Conservation (phyloP, 805 yeast species). For the Starmera quercuum region DNA sequence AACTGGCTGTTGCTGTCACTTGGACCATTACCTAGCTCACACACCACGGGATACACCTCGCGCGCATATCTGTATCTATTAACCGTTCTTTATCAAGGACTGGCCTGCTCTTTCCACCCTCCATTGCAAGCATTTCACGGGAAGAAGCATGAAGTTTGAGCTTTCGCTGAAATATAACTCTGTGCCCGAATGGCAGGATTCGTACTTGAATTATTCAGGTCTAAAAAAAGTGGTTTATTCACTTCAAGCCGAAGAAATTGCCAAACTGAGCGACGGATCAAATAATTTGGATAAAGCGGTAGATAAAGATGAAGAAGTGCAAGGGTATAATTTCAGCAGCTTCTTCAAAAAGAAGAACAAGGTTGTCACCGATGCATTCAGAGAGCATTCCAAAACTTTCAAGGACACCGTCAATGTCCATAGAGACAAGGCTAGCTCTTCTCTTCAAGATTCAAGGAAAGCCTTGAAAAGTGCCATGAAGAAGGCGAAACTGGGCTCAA, state of each 20-base stretch:
- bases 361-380: constrained; percentile 6
- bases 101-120: too few species aligned
- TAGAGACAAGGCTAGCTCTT: neutral
- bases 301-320: too few species aligned
- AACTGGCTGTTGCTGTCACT: too few species aligned
- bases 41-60: too few species aligned
- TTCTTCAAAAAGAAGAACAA: constrained; percentile 1
- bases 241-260: constrained; percentile 35
- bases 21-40: too few species aligned
- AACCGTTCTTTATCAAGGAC: too few species aligned
- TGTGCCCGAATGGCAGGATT: constrained; percentile 85
- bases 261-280: too few species aligned
- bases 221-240: constrained; percentile 50
- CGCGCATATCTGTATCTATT: too few species aligned
- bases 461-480: neutral
- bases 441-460: neutral
- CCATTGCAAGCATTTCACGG: neutral
- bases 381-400: constrained; percentile 1
- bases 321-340: too few species aligned
- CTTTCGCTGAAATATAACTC: constrained; percentile 58
- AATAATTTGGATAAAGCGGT: too few species aligned
- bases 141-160: constrained; percentile 52
- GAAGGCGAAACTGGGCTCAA: neutral
- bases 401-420: neutral
- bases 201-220: constrained; percentile 62